Base-by-base conservation (phyloP, 441 rosid species). In the Erysimum cheiri region DNA sequence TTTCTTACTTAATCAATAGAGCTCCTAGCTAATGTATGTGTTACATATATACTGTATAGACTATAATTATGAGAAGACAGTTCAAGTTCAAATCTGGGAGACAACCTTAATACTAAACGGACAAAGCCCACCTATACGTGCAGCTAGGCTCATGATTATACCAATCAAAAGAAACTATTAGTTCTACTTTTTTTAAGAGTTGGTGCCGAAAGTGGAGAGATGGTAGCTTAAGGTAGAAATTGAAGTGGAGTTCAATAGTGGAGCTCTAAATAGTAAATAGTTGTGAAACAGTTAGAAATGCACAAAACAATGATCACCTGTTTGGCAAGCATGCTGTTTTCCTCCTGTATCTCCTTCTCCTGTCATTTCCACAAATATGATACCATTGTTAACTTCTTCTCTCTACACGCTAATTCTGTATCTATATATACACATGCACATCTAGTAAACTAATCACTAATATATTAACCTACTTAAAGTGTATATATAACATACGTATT, bases 311-410 rank as follows among this genome's bases (percentile, higher is more conserved):
- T 73, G 77, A 66, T 73, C 41, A 93, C 98, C 97, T 93, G 90
- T 81, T 93, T 88, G 37, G 81, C 78, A 40, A 91, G 88, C 84
- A 87, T 73, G 80, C 74, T 88, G 76, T 93, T 93, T 71, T 91
- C 95, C 64, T 87, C 96, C 73, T 82, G 87, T 64, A 90, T 82
- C 52, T 82, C 84, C 72, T 75, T 92, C 81, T 88, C 96, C 98
- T 89, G 90, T 67, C 67, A 76, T 41, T 72, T 70, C 66, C 72
- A 73, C 48, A 70, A 19, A 66, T n/a, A 49, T 65, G 5, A 39
- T 12, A 39, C 36, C 35, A 72, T n/a, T 58, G 8, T 65, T 41
- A 65, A 31, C 19, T 47, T 47, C 32, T n/a, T 13, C 6, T n/a
- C n/a, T n/a, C 54, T 24, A 8, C 53, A 60, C 7, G 29, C 35